Percentiles rank a stretch among this genome's conserved stretches.
phyloP scores from a whole-genome alignment of 1,284 basidiomycete genomes.

The Cryptococcus sp. region DNA sequence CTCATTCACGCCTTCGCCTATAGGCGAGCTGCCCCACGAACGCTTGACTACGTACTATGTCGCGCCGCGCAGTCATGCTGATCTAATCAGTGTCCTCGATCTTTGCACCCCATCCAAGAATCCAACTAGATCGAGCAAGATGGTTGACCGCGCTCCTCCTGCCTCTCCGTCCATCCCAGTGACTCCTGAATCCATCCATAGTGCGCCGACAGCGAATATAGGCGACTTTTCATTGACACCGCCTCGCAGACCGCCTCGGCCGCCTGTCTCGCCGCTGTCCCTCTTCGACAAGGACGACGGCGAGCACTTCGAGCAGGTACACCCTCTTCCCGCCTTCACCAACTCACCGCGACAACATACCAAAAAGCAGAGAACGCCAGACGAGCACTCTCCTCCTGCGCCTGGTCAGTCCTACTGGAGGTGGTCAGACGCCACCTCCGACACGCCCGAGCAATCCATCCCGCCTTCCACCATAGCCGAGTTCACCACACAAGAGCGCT shows the following conservation, averaged over 20 bases:
- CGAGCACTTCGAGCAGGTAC: constrained; percentile 1
- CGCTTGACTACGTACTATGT: constrained; percentile 3
- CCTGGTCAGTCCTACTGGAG: constrained; percentile 12
- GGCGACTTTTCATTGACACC: not conserved
- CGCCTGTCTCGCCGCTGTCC: constrained; percentile 8
- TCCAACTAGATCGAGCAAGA: too few species aligned
- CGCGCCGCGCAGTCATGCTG: constrained; percentile 2
- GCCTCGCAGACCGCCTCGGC: constrained; percentile 12
- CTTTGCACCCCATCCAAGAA: constrained; percentile 6
- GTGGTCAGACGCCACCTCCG: constrained; percentile 15
- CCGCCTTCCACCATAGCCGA: constrained; percentile 1
- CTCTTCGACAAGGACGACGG: not conserved
- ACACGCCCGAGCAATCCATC: constrained; percentile 3
- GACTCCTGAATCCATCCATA: too few species aligned
- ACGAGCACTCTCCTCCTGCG: not conserved
- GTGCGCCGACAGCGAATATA: not conserved
- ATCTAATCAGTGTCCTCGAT: constrained; percentile 4
- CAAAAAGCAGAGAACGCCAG: too few species aligned
- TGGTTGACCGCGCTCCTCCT: too few species aligned
- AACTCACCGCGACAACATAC: too few species aligned
- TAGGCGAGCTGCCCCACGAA: not conserved
- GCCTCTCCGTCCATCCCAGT: too few species aligned
- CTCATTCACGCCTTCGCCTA: constrained; percentile 2
- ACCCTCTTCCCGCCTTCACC: constrained; percentile 6
- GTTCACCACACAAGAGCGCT: not conserved